Conservation (phyloP, 495 filamentous ascomycete genomes). For the Astrothelium subdiscretum region DNA sequence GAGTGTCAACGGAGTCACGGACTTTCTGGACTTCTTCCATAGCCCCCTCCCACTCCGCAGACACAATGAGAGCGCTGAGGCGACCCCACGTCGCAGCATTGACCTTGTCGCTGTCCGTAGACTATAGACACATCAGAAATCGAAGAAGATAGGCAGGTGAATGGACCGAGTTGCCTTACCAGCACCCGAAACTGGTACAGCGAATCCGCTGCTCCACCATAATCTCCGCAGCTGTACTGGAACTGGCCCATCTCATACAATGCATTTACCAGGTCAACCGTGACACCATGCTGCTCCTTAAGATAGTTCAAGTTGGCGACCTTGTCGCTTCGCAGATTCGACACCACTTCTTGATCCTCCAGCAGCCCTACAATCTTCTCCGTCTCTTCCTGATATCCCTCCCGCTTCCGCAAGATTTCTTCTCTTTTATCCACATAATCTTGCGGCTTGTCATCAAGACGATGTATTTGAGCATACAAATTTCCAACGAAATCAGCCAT, state of each 20-base stretch:
- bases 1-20: slow-evolving; percentile 78
- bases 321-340: slow-evolving; percentile 86
- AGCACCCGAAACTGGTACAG: slow-evolving; percentile 95
- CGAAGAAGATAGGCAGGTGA: neutral
- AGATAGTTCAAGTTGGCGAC: slow-evolving; percentile 91
- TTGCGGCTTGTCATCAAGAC: slow-evolving; percentile 61
- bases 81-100: slow-evolving; percentile 92
- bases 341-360: slow-evolving; percentile 74
- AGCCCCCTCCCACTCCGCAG: slow-evolving; percentile 85
- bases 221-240: slow-evolving; percentile 93
- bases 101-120: slow-evolving; percentile 95
- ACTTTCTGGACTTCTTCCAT: slow-evolving; percentile 92
- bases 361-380: slow-evolving; percentile 74
- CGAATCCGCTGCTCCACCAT: slow-evolving; percentile 72
- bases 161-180: slow-evolving; percentile 14
- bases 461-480: slow-evolving; percentile 75
- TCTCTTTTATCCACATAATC: slow-evolving; percentile 82
- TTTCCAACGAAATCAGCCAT: slow-evolving; percentile 95
- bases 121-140: slow-evolving; percentile 26
- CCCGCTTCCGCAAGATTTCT: slow-evolving; percentile 69
- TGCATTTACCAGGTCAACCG: slow-evolving; percentile 83
- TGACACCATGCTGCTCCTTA: slow-evolving; percentile 89
- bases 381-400: slow-evolving; percentile 72
- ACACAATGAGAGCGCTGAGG: slow-evolving; percentile 85
- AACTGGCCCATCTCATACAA: slow-evolving; percentile 91